phyloP scores from a whole-genome alignment of 495 filamentous ascomycete species.

The Penicillium canariense region DNA sequence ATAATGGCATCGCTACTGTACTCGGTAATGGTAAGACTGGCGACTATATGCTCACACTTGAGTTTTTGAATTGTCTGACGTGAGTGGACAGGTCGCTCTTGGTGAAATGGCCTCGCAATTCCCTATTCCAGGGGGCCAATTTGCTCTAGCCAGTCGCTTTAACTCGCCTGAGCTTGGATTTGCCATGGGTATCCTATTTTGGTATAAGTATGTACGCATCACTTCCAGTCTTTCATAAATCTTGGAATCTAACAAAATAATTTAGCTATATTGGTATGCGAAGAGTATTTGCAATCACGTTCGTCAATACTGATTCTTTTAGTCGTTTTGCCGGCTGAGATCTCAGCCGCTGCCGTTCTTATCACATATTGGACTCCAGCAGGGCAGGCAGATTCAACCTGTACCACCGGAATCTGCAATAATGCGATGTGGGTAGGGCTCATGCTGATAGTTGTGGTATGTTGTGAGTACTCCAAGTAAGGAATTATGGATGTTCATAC shows the following conservation, averaged over 20 bases:
- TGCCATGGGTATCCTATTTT: slow-evolving; percentile 25
- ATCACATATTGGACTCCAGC: slow-evolving; percentile 41
- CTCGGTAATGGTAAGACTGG: slow-evolving; percentile 21
- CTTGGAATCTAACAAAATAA: background rate
- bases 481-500: background rate
- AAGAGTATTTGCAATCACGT: background rate
- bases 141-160: slow-evolving; percentile 17
- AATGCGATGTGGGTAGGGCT: slow-evolving; percentile 27
- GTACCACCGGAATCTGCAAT: slow-evolving; percentile 27
- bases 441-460: slow-evolving; percentile 23
- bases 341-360: slow-evolving; percentile 43
- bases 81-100: slow-evolving; percentile 1
- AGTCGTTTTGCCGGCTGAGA: slow-evolving; percentile 32
- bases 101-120: slow-evolving; percentile 21
- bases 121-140: slow-evolving; percentile 16
- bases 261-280: slow-evolving; percentile 15
- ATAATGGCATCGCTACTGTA: slow-evolving; percentile 22
- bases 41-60: background rate
- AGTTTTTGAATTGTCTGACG: background rate
- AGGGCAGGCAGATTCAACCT: slow-evolving; percentile 21
- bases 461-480: background rate
- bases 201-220: slow-evolving; percentile 18
- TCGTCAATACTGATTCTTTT: background rate
- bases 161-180: slow-evolving; percentile 18
- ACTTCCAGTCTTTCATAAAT: background rate